Evolutionary conservation across 345 rosid genomes (phyloP), one percentile per base, ranked within the genome.

Genomic region (Gossypium bickii): DNA sequence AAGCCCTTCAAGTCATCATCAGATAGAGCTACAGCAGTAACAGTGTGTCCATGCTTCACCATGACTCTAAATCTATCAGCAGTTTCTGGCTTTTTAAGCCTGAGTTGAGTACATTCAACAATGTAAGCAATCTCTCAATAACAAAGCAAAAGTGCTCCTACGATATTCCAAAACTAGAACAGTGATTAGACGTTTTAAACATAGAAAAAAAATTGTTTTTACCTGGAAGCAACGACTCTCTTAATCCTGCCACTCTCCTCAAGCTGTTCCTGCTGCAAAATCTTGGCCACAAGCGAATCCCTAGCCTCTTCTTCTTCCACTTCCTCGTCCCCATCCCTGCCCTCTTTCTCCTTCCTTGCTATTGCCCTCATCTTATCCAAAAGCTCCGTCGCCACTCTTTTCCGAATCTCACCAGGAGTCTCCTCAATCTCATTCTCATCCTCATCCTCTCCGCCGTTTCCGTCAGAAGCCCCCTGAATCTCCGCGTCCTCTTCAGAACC

Each of bases 231-330:
- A 71, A 96, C 70, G 44, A 65, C 83, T 83, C 90, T 87, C 73
- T 91, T 85, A 78, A 84, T 82, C 60, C 99, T 77, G 13, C 98
- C 99, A 80, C 91, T 92, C 15, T 92, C 98, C 80, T 92, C 97
- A 8, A 85, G 87, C 88, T 96, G 99, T 79, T 89, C 88, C 85
- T 90, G 85, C 87, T 88, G 85, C 93, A 96, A 80, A 71, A 81
- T 80, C 78, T 83, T 85, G 3, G 82, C 87, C 12, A 93, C 92
- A 57, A 77, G 78, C 9, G 92, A 79, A 86, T 92, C 94, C 72
- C 86, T 81, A 56, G 67, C 85, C 0, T 85, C 95, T 52, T 89
- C 98, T 15, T 80, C 84, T 0, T 75, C 86, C n/a, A 80, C 88
- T 8, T 78, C 90, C 2, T 56, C 80, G 0, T 67, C 74, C 17